These are phyloP conservation scores for Hymenoscyphus fraxineus DNA, from an alignment of 2,329 filamentous ascomycete species.

Conservation along the genomic window DNA sequence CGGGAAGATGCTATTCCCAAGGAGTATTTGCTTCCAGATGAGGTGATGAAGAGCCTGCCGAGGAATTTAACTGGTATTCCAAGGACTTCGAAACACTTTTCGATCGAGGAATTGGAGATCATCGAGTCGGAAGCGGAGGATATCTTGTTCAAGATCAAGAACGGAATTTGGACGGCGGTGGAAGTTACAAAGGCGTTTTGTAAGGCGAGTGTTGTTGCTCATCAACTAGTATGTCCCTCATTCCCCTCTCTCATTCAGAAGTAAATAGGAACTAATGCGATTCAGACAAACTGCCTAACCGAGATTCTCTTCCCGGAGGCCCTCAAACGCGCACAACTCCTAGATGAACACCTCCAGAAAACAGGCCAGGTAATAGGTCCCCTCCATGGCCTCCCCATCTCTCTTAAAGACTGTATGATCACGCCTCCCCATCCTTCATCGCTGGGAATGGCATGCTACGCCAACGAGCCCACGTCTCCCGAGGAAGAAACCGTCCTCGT, in stretches of 20 bases:
- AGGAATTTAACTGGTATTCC: slow-evolving; percentile 28
- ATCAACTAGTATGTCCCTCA: slow-evolving; percentile 44
- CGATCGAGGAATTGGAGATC: slow-evolving; percentile 46
- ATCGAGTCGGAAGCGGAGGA: slow-evolving; percentile 38
- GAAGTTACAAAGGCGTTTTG: slow-evolving; percentile 51
- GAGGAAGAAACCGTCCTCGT: slow-evolving; percentile 35
- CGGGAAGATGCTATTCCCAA: slow-evolving; percentile 33
- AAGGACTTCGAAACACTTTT: slow-evolving; percentile 30
- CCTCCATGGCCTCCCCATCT: slow-evolving; percentile 41
- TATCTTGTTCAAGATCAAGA: slow-evolving; percentile 36
- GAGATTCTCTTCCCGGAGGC: slow-evolving; percentile 54
- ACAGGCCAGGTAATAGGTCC: slow-evolving; percentile 38
- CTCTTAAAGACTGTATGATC: slow-evolving; percentile 40
- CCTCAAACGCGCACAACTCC: slow-evolving; percentile 45
- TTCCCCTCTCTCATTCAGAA: background rate
- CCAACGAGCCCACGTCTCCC: slow-evolving; percentile 31
- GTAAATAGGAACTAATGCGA: background rate
- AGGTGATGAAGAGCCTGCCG: slow-evolving; percentile 24
- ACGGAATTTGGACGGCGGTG: slow-evolving; percentile 45
- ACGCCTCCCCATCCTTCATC: slow-evolving; percentile 35
- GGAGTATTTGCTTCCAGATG: slow-evolving; percentile 30
- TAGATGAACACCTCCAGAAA: slow-evolving; percentile 48
- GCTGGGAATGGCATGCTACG: slow-evolving; percentile 37
- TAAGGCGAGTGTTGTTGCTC: slow-evolving; percentile 51
- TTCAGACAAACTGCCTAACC: slow-evolving; percentile 56